Conservation (phyloP, 345 rosid species). For the Acer campestre region DNA sequence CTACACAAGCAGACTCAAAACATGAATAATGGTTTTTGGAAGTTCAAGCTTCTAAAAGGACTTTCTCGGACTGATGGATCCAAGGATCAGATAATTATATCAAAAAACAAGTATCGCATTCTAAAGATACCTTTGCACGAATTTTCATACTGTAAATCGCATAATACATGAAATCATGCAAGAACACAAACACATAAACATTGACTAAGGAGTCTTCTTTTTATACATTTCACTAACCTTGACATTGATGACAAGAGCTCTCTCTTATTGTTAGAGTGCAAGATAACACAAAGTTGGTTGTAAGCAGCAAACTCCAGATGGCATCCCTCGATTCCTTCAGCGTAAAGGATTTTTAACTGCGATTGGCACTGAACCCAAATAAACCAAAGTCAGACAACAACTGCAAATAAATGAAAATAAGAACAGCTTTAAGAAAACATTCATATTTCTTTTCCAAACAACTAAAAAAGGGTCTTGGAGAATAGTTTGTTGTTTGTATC, state of each 20-base stretch:
- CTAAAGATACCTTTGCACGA: background rate
- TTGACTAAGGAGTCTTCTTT: background rate
- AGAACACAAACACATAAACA: constrained; percentile 6
- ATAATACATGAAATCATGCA: background rate
- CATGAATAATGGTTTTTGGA: background rate
- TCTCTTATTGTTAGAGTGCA: constrained; percentile 86
- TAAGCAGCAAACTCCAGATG: constrained; percentile 93
- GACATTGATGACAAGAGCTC: constrained; percentile 90
- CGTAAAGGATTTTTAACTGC: constrained; percentile 87
- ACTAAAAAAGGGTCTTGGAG: background rate
- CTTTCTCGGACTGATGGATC: background rate
- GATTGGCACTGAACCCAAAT: constrained; percentile 79
- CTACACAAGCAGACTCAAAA: background rate
- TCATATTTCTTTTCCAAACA: background rate
- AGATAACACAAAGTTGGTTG: constrained; percentile 75
- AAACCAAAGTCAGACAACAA: constrained; percentile 19
- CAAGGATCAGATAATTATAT: background rate
- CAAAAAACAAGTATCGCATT: background rate
- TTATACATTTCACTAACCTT: constrained; percentile 53
- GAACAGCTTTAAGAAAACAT: background rate
- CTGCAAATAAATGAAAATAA: background rate
- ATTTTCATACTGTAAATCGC: background rate
- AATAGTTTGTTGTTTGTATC: background rate
- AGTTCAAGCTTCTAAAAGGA: background rate
- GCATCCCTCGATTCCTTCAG: constrained; percentile 93